A percentile compares a stretch with the other conserved stretches of the same genome.
Conservation (phyloP, 495 filamentous ascomycete genomes). For the Aspergillus ellipticus region DNA sequence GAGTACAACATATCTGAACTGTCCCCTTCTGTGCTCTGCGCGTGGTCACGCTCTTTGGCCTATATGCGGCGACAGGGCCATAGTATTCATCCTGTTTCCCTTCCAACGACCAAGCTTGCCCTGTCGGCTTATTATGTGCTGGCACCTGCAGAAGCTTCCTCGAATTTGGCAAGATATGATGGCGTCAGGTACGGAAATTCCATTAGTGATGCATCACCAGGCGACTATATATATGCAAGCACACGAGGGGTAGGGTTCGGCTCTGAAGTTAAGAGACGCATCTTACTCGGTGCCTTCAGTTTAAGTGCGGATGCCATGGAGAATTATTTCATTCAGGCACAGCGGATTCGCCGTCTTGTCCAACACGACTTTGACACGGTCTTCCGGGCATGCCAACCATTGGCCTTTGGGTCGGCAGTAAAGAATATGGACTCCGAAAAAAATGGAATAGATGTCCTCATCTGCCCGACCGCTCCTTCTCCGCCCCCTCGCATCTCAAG, state of each 20-base stretch:
- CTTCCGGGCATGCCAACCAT: slow-evolving; percentile 65
- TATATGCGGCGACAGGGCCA: slow-evolving; percentile 60
- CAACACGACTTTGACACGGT: slow-evolving; percentile 78
- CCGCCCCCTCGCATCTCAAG: slow-evolving; percentile 62
- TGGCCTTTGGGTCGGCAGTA: slow-evolving; percentile 41
- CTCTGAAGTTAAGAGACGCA: slow-evolving; percentile 76
- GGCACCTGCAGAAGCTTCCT: slow-evolving; percentile 91
- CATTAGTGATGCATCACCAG: slow-evolving; percentile 24
- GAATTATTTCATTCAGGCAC: slow-evolving; percentile 95
- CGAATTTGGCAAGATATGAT: slow-evolving; percentile 97
- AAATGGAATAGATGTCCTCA: slow-evolving; percentile 70
- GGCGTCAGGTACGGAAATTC: slow-evolving; percentile 79
- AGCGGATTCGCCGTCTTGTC: slow-evolving; percentile 80
- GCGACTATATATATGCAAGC: slow-evolving; percentile 65
- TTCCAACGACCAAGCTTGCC: slow-evolving; percentile 79
- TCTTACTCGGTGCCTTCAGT: slow-evolving; percentile 85
- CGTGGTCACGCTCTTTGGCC: slow-evolving; percentile 62
- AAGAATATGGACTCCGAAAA: slow-evolving; percentile 36
- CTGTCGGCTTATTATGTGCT: slow-evolving; percentile 93
- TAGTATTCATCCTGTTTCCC: slow-evolving; percentile 67
- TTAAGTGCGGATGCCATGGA: slow-evolving; percentile 87
- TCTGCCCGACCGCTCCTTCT: slow-evolving; percentile 85
- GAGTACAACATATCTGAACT: slow-evolving; percentile 90
- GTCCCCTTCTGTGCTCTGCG: slow-evolving; percentile 57
- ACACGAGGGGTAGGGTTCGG: slow-evolving; percentile 75